These are phyloP conservation scores for Gossypium davidsonii DNA, from an alignment of 441 rosid species.

Conservation along the genomic window DNA sequence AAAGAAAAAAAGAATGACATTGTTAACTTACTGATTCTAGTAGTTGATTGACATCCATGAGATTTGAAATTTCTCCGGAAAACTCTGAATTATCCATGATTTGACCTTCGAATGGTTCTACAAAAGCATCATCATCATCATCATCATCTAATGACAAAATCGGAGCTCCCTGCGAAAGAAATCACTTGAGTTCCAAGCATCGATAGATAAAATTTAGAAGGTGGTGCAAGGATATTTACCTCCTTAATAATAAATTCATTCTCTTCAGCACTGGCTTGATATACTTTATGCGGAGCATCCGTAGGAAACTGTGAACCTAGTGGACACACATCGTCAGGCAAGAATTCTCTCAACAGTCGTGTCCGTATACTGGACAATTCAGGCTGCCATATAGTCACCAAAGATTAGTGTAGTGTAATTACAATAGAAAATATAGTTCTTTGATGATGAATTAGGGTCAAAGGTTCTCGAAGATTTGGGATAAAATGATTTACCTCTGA, in stretches of 20 bases:
- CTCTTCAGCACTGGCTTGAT: constrained; percentile 35
- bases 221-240: constrained; percentile 20
- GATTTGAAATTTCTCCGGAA: constrained; percentile 21
- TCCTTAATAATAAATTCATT: constrained; percentile 21
- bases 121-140: constrained; percentile 43
- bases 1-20: neutral
- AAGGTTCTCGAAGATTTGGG: constrained; percentile 10
- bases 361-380: constrained; percentile 42
- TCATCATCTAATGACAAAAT: constrained; percentile 31
- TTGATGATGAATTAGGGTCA: neutral
- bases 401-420: neutral
- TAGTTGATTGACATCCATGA: constrained; percentile 55
- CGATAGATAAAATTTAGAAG: constrained; percentile 1
- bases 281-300: constrained; percentile 37
- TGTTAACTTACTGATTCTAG: constrained; percentile 57
- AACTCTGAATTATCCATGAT: constrained; percentile 24
- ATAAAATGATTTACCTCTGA: constrained; percentile 45
- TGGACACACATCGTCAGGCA: constrained; percentile 78
- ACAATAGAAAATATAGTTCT: neutral
- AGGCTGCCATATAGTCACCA: constrained; percentile 38
- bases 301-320: constrained; percentile 54
- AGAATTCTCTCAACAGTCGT: constrained; percentile 59
- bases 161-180: constrained; percentile 31
- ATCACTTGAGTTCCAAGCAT: constrained; percentile 4
- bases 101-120: constrained; percentile 35